Base-by-base conservation (phyloP, 2,329 filamentous ascomycete species). In the Aspergillus floridensis region DNA sequence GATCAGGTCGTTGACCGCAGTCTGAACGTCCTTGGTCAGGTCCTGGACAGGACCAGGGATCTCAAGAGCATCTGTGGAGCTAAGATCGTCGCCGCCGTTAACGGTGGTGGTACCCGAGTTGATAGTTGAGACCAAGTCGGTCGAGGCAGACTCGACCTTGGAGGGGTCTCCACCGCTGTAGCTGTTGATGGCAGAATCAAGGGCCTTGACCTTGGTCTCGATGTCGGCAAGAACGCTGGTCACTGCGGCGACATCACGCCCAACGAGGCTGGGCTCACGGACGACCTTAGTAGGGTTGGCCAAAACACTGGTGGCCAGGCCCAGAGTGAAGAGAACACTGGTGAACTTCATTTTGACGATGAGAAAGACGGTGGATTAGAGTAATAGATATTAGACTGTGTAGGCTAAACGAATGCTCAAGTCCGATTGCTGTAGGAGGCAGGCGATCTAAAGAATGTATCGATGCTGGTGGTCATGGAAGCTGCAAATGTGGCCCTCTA, bases 11-110 rank as follows among this genome's bases (percentile, higher is more conserved):
- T 50, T n/a, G 59, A 74, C 58, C 47, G 63, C 56, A 50, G 41
- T 47, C 47, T 73, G 47, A 59, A 74, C 62, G 52, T 68, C 57
- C 12, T 63, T 52, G 59, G 62, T 71, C 59, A 75, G 62, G 63
- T 63, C 65, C 54, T 66, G 57, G 54, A 74, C 67, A 32, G 70
- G 66, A 16, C 22, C 11, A 41, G 66, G 66, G 22, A 75, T 68
- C 29, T 53, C 49, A 24, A 73, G 63, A 31, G 72, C 71, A 48
- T 73, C 72, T 12, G 38, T 60, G 59, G 57, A 53, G 65, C 58
- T 61, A 54, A 75, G 66, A 4, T 63, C 51, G 7, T 44, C 22
- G 53, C 67, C 57, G 57, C 31, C 57, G 31, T 68, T 61, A 57
- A 73, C 68, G 47, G 61, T 59, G 19, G 54, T 52, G 63, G 66